Conservation (phyloP, 2,329 filamentous ascomycete genomes). For the Ophiosphaerella korrae region DNA sequence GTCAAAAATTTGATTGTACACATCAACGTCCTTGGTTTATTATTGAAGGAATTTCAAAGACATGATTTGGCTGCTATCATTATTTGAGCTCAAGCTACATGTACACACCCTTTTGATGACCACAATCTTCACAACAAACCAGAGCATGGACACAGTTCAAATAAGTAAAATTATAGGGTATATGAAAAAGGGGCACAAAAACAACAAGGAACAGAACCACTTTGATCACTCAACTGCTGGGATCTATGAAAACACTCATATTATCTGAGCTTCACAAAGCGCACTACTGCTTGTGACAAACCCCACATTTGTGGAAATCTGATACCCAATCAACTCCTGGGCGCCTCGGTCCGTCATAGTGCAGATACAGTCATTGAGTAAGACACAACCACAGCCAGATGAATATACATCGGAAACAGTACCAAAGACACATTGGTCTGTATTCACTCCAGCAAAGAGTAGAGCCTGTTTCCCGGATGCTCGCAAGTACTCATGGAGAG, state of each 20-base stretch:
- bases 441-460: constrained; percentile 51
- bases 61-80: too few species aligned
- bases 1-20: too few species aligned
- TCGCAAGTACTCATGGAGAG: constrained; percentile 48
- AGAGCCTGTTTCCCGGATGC: constrained; percentile 50
- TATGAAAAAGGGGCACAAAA: constrained; percentile 9
- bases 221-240: constrained; percentile 2
- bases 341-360: constrained; percentile 50
- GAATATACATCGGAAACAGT: constrained; percentile 51
- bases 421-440: constrained; percentile 51
- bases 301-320: constrained; percentile 51
- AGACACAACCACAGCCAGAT: constrained; percentile 50
- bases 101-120: too few species aligned
- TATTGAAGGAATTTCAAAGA: too few species aligned
- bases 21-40: too few species aligned
- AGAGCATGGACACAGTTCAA: too few species aligned
- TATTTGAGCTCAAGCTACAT: too few species aligned
- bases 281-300: constrained; percentile 48
- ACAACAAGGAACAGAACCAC: not conserved
- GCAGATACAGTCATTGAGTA: constrained; percentile 49
- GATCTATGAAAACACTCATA: constrained; percentile 5
- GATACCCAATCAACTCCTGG: constrained; percentile 48
- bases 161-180: constrained; percentile 7
- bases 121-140: too few species aligned
- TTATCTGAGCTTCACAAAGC: constrained; percentile 30